Percentiles rank a stretch among this genome's conserved stretches.
These are phyloP conservation scores for Adansonia grandidieri DNA, from an alignment of 441 rosid species.

Conservation along the genomic window DNA sequence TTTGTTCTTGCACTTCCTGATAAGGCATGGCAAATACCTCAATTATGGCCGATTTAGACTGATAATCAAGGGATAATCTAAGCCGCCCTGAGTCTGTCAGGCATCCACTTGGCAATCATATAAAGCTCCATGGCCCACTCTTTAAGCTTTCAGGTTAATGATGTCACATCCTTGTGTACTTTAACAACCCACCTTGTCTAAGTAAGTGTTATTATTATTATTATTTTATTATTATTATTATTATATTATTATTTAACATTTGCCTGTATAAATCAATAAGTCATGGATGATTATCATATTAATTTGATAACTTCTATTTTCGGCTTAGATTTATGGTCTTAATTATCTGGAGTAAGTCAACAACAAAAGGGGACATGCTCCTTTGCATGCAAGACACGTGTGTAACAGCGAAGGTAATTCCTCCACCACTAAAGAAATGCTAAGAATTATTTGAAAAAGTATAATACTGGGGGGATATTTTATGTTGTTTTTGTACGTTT, in stretches of 20 bases:
- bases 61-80: constrained; percentile 12
- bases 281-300: constrained; percentile 18
- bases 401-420: neutral
- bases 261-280: constrained; percentile 25
- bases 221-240: too few species aligned
- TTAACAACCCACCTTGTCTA: too few species aligned
- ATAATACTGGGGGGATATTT: neutral
- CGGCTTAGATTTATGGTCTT: neutral
- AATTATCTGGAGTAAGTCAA: constrained; percentile 28
- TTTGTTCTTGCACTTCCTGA: constrained; percentile 25
- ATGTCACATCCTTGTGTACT: constrained; percentile 20
- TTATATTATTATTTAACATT: neutral
- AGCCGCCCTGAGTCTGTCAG: constrained; percentile 37
- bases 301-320: constrained; percentile 10
- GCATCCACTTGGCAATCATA: constrained; percentile 40
- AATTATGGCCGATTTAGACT: constrained; percentile 21
- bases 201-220: too few species aligned
- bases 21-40: constrained; percentile 29
- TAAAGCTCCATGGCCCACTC: constrained; percentile 29
- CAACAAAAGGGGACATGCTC: constrained; percentile 23
- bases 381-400: constrained; percentile 49
- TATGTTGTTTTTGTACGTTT: neutral
- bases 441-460: neutral
- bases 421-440: neutral
- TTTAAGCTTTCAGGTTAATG: constrained; percentile 23